These are phyloP conservation scores for Scortechinia acanthostroma DNA, from an alignment of 2,329 filamentous ascomycete genomes.

Conservation along the genomic window DNA sequence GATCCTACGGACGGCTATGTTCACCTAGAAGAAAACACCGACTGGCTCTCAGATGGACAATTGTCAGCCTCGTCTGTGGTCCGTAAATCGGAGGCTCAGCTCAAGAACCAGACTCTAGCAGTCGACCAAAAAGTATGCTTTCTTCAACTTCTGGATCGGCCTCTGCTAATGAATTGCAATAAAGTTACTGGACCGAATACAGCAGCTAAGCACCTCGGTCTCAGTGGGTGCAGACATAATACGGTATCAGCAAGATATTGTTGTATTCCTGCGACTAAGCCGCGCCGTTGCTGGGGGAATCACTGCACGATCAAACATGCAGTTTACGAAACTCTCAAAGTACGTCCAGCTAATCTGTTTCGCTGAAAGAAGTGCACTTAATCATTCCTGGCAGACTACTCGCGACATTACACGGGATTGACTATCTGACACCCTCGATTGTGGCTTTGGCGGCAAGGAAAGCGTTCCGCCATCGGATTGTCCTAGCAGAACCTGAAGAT, in stretches of 20 bases:
- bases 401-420: not conserved
- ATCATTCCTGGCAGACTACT: not conserved
- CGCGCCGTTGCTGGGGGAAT: not conserved
- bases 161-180: not conserved
- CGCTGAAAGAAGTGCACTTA: not conserved
- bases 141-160: not conserved
- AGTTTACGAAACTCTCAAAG: not conserved
- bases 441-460: not conserved
- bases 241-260: not conserved
- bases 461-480: not conserved
- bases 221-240: not conserved
- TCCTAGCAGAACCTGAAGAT: not conserved
- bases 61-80: not conserved
- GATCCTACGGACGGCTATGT: not conserved
- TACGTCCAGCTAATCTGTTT: not conserved
- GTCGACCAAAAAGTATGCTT: not conserved
- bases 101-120: no score
- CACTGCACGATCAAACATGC: not conserved
- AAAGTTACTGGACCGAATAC: not conserved
- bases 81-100: not conserved
- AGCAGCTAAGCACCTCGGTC: not conserved
- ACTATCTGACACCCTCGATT: not conserved
- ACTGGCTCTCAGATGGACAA: not conserved
- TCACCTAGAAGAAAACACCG: not conserved
- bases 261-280: conserved; percentile 1